Percentiles rank a stretch among this genome's conserved stretches.
These are phyloP conservation scores for Aspergillus terreus DNA, from an alignment of 2,329 filamentous ascomycete species.

Conservation along the genomic window DNA sequence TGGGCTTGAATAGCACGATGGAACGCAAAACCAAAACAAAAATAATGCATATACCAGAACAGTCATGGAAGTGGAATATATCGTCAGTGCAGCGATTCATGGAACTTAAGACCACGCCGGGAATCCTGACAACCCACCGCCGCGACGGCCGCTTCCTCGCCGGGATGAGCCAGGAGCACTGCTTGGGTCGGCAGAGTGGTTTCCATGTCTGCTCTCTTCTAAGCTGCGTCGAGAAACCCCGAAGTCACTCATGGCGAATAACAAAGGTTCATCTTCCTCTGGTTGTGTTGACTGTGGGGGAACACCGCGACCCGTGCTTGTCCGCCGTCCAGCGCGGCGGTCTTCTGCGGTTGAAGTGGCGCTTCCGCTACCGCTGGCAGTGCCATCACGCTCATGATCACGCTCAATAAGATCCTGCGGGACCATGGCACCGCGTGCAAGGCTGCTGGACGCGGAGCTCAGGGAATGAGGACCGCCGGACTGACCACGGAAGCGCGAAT, in stretches of 20 bases:
- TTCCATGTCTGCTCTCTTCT: conserved; percentile 37
- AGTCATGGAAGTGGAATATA: not conserved
- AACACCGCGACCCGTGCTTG: conserved; percentile 29
- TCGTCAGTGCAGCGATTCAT: not conserved
- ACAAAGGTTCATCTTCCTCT: conserved; percentile 43
- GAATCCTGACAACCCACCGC: conserved; percentile 30
- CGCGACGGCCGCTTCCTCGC: conserved; percentile 34
- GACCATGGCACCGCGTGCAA: conserved; percentile 32
- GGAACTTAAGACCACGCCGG: conserved; percentile 29
- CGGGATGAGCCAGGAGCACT: conserved; percentile 24
- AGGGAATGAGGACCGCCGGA: conserved; percentile 36
- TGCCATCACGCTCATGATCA: conserved; percentile 36
- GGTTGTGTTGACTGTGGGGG: conserved; percentile 24
- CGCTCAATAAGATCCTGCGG: conserved; percentile 31
- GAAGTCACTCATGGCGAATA: conserved; percentile 47
- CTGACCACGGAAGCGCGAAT: conserved; percentile 35
- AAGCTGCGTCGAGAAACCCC: conserved; percentile 40
- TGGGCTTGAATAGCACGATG: not conserved
- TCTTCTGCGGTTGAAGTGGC: conserved; percentile 32
- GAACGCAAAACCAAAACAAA: conserved; percentile 5
- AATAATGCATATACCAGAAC: not conserved
- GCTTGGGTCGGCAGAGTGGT: conserved; percentile 27
- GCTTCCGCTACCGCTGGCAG: conserved; percentile 39
- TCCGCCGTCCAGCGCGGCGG: conserved; percentile 33
- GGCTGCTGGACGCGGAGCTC: conserved; percentile 38